A percentile compares a stretch with the other conserved stretches of the same genome.
phyloP scores from a whole-genome alignment of 75 land plant species.

The Isoetes taiwanensis region DNA sequence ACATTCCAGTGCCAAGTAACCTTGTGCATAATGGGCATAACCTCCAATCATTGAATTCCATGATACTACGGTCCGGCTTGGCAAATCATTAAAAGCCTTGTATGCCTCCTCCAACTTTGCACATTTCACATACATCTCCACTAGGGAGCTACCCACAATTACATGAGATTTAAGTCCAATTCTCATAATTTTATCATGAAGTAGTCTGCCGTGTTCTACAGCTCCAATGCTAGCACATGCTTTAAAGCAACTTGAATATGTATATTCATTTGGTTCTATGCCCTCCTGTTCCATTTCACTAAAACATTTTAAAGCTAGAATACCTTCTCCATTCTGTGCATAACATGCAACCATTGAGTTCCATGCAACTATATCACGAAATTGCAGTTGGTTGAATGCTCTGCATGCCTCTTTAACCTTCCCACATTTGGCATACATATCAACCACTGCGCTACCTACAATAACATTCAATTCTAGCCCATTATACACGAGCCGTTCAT shows the following conservation, averaged over 20 bases:
- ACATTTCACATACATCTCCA: constrained; percentile 68
- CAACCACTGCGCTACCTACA: constrained; percentile 24
- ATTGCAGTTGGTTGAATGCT: constrained; percentile 37
- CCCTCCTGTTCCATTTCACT: constrained; percentile 38
- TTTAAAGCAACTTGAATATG: constrained; percentile 45
- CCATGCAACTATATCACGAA: constrained; percentile 46
- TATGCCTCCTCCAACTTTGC: background rate
- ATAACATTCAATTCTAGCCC: constrained; percentile 10
- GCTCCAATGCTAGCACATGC: constrained; percentile 30
- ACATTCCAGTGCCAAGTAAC: background rate
- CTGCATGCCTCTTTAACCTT: constrained; percentile 1
- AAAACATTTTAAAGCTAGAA: constrained; percentile 31
- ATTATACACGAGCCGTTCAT: too few species aligned
- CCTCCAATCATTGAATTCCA: background rate
- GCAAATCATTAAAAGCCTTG: background rate
- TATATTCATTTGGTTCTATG: constrained; percentile 32
- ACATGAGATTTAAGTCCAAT: constrained; percentile 11
- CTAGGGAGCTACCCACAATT: constrained; percentile 31
- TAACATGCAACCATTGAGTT: constrained; percentile 48
- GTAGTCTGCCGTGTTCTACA: constrained; percentile 21
- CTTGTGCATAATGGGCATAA: background rate
- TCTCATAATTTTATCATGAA: constrained; percentile 31
- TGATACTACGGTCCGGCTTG: background rate
- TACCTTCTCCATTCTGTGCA: constrained; percentile 32
- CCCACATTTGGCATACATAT: constrained; percentile 24